phyloP scores from a whole-genome alignment of 2,329 filamentous ascomycete species.

The Orbilia blumenaviensis region DNA sequence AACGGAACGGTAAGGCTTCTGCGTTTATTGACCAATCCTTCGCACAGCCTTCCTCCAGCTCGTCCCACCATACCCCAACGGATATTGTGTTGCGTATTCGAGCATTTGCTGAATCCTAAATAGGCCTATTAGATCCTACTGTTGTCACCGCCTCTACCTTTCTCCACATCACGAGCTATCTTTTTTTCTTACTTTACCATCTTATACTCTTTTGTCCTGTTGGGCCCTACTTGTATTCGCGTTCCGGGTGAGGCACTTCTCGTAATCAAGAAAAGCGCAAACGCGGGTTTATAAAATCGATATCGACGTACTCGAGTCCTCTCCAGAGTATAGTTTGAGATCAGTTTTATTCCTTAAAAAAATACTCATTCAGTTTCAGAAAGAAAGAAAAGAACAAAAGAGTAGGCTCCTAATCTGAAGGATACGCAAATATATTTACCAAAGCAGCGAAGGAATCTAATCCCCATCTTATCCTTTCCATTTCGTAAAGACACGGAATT shows the following conservation, averaged over 20 bases:
- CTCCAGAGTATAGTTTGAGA: conserved; percentile 25
- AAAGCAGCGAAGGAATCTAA: conserved; percentile 16
- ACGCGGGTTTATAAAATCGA: conserved; percentile 22
- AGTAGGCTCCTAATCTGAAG: conserved; percentile 33
- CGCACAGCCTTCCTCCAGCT: conserved; percentile 45
- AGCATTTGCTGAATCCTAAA: conserved; percentile 41
- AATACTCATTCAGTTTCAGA: conserved; percentile 34
- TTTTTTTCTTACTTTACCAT: conserved; percentile 32
- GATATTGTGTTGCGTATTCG: conserved; percentile 29
- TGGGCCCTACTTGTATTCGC: conserved; percentile 27
- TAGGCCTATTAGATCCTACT: conserved; percentile 45
- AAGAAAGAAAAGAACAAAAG: conserved; percentile 20
- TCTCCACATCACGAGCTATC: conserved; percentile 16
- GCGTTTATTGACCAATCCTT: conserved; percentile 43
- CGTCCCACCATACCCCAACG: conserved; percentile 22
- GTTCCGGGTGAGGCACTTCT: conserved; percentile 20
- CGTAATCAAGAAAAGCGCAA: conserved; percentile 32
- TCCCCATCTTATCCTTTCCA: conserved; percentile 11
- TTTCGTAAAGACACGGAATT: conserved; percentile 26
- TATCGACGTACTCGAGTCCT: conserved; percentile 23
- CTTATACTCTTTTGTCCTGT: conserved; percentile 40
- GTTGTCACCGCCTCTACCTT: background rate
- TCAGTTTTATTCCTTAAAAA: conserved; percentile 33
- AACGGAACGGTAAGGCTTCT: conserved; percentile 47
- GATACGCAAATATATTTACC: conserved; percentile 18